Evolutionary conservation across 768 basidiomycete genomes (phyloP), one percentile per base, ranked within the genome.

Genomic region (Russula lepida): DNA sequence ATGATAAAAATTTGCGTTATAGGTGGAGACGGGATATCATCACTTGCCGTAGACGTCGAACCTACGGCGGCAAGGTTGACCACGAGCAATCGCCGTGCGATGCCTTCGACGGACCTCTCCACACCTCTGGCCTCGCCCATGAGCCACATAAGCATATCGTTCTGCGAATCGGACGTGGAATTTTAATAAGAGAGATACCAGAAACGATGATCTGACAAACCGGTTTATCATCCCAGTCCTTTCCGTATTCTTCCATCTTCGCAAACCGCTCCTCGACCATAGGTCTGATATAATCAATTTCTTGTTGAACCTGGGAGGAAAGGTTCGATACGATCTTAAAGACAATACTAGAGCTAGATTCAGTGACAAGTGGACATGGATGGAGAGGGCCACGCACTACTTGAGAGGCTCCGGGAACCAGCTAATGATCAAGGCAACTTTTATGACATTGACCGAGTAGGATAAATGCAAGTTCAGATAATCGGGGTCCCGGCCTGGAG

Each of bases 141-240:
- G n/a, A 78, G 66, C 78, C 74, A 77, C 33, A 70, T 71, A 11
- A 78, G 69, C 66, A 77, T 54, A 61, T 78, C 77, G 48, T 74
- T 72, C 75, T 77, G 54, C 13, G 35, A 35, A 35, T 32, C 9
- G n/a, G n/a, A n/a, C n/a, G n/a, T n/a, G n/a, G n/a, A 52, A 15
- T 17, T 35, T 32, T 68, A 6, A 67, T 19, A 15, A 27, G 3
- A 7, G n/a, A 27, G 3, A 7, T 5, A 11, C 11, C 35, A 35
- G 1, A 17, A 17, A 3, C 15, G 17, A 39, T 11, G 19, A 15
- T 21, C 4, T 3, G 12, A 55, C 54, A 17, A 44, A 55, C 54
- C 2, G 54, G 54, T 6, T 13, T 11, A 17, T 55, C 21, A 32
- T 41, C 43, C 54, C 54, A 44, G 9, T 9, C 4, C 13, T 44